These are phyloP conservation scores for Neophaeococcomyces mojaviensis DNA, from an alignment of 2,329 filamentous ascomycete species.

Conservation along the genomic window DNA sequence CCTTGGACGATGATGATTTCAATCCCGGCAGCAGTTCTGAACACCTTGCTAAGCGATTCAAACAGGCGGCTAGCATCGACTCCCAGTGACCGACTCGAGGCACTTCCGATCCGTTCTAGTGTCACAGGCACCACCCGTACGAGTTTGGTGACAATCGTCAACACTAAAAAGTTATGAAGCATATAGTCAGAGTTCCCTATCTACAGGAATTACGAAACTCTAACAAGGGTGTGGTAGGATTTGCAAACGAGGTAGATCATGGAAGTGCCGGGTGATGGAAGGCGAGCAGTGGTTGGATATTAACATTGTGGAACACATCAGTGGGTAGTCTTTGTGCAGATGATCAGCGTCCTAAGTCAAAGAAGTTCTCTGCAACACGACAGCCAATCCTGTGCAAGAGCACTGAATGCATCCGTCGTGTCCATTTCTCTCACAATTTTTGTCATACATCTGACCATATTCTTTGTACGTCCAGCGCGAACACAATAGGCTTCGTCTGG, in stretches of 20 bases:
- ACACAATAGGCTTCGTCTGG: neutral
- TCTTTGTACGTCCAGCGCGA: neutral
- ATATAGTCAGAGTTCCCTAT: neutral
- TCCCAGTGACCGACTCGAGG: neutral
- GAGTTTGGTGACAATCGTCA: neutral
- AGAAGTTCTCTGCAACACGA: no score
- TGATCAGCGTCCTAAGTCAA: neutral
- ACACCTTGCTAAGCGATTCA: slow-evolving; percentile 58
- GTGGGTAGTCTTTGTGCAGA: neutral
- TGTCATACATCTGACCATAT: neutral
- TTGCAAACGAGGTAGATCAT: neutral
- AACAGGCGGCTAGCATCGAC: slow-evolving; percentile 39
- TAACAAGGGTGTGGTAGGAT: no score
- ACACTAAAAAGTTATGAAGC: neutral
- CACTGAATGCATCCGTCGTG: no score
- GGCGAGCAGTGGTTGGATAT: neutral
- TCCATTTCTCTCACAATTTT: neutral
- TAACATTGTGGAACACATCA: neutral
- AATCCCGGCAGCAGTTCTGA: slow-evolving; percentile 42
- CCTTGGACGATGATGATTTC: slow-evolving; percentile 29
- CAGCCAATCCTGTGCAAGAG: no score
- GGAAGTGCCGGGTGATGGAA: neutral
- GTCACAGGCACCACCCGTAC: neutral
- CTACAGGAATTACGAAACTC: no score
- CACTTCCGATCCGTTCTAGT: no score